These are phyloP conservation scores for Aspergillus steynii DNA, from an alignment of 495 filamentous ascomycete species.

Conservation along the genomic window DNA sequence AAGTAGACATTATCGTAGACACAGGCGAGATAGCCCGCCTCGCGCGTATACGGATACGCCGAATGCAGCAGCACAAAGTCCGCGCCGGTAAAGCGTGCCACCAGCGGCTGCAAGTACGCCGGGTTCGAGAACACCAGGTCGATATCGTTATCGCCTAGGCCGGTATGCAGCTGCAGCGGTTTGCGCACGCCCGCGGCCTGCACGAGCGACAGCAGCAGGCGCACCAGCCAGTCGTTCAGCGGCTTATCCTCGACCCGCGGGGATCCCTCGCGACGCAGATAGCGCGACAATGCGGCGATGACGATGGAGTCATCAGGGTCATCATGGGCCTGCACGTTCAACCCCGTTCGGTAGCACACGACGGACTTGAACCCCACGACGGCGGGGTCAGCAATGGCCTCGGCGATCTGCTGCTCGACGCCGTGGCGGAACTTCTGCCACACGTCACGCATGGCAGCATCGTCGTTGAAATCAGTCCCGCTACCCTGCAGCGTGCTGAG, in stretches of 20 bases:
- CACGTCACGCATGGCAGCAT: conserved; percentile 21
- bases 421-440: conserved; percentile 42
- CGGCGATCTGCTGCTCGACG: conserved; percentile 51
- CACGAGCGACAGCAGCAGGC: conserved; percentile 41
- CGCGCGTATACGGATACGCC: conserved; percentile 79
- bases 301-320: conserved; percentile 23
- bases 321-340: conserved; percentile 47
- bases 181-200: conserved; percentile 48
- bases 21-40: conserved; percentile 78
- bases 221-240: conserved; percentile 67
- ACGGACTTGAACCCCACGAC: conserved; percentile 86
- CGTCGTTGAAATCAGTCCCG: conserved; percentile 4
- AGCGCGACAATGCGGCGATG: conserved; percentile 35
- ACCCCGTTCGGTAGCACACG: conserved; percentile 79
- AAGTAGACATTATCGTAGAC: conserved; percentile 83
- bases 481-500: conserved; percentile 43
- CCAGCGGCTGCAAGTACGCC: conserved; percentile 72
- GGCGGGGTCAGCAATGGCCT: conserved; percentile 58
- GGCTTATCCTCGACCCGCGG: conserved; percentile 59
- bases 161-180: conserved; percentile 85
- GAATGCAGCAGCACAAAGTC: conserved; percentile 82
- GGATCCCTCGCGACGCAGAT: conserved; percentile 20
- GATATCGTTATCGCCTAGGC: conserved; percentile 83
- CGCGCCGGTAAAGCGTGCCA: conserved; percentile 65
- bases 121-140: conserved; percentile 69